Evolutionary conservation across 1,284 basidiomycete genomes (phyloP), one percentile per base, ranked within the genome.

Genomic region (Trametes pubescens): DNA sequence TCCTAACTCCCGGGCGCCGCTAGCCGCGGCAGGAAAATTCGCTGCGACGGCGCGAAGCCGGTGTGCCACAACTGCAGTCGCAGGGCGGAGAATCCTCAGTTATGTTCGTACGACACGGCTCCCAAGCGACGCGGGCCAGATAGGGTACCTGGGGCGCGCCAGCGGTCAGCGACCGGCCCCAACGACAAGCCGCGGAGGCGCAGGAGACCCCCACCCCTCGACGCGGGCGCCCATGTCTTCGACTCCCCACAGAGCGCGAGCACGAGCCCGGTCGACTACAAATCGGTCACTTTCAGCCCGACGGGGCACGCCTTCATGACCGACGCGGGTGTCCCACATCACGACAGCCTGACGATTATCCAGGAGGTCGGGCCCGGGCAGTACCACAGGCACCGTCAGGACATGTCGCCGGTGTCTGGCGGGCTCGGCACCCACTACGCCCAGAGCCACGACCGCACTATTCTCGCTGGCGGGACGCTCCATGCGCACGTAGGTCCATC

Each of bases 111-210:
- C 69, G 92, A 93, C 69, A 56, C 84, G 21, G 75, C 84, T 8
- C 91, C 92, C 22, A 91, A 89, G 69, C 86, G 92, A 47, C 84
- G 91, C 51, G 91, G 91, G 4, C 91, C 91, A 2, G 91, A 93
- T 75, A 89, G 85, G 74, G 81, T 80, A 0, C 91, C 90, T 29
- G 91, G 91, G 16, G 89, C 88, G 38, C 86, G 91, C 40, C 88
- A 90, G 70, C 81, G 87, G 51, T 77, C 81, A 2, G 65, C 67
- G 29, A 56, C 66, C 9, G 69, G 58, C 1, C 64, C 64, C 0
- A 69, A 38, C 16, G 73, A 69, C 48, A 70, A 70, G 61, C 73
- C 74, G 18, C 71, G 74, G 32, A 69, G 71, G 35, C 58, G 60
- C 18, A 68, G 71, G 52, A 70, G 71, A 16, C 65, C 70, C 24